Conservation (phyloP, 768 basidiomycete species). For the Trametes sanguinea region DNA sequence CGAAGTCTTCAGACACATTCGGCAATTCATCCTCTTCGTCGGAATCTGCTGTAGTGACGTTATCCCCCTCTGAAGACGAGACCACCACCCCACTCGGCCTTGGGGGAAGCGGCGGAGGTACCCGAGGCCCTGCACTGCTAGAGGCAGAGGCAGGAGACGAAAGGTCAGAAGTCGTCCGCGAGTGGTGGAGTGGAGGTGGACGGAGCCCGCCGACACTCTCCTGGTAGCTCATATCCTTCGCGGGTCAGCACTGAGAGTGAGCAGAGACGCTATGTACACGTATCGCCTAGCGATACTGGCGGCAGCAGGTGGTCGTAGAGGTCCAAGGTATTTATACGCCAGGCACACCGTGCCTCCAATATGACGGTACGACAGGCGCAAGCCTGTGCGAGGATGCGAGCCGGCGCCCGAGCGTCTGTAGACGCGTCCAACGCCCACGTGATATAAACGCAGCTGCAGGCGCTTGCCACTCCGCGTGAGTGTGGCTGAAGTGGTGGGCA, state of each 20-base stretch:
- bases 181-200: neutral
- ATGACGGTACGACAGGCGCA: neutral
- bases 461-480: too few species aligned
- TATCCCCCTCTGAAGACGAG: neutral
- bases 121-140: neutral
- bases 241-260: neutral
- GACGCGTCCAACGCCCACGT: neutral
- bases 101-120: conserved; percentile 9
- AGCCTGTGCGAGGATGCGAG: too few species aligned
- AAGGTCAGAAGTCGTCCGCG: neutral
- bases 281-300: neutral
- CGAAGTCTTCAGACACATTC: neutral
- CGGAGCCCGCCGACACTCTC: neutral
- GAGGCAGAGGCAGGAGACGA: neutral
- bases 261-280: neutral
- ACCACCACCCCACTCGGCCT: neutral
- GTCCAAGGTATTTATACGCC: neutral
- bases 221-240: neutral
- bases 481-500: too few species aligned
- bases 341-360: neutral
- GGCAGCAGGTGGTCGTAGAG: neutral
- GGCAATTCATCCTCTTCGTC: neutral
- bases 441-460: neutral
- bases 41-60: neutral
- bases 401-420: too few species aligned